phyloP scores from a whole-genome alignment of 306 rosid genomes.

The Luffa acutangula region DNA sequence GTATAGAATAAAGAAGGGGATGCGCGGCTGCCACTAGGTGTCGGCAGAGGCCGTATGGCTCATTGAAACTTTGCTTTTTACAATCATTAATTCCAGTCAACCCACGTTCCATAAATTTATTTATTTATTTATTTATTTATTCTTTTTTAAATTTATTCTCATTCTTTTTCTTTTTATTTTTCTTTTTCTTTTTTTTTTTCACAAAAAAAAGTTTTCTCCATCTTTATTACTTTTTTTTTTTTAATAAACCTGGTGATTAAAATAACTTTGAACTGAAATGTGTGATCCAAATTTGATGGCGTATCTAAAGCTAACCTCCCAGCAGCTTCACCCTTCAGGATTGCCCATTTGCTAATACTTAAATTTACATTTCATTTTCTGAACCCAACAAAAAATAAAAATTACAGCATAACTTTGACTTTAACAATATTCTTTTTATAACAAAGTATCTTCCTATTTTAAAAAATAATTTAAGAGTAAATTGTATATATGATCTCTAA shows the following conservation, averaged over 20 bases:
- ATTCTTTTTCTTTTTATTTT: not conserved
- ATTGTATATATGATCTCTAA: too few species aligned
- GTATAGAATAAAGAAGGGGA: not conserved
- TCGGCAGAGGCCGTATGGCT: not conserved
- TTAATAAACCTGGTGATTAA: not conserved
- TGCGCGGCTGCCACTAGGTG: not conserved
- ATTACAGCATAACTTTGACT: too few species aligned
- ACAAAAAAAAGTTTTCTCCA: not conserved
- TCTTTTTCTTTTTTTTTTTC: not conserved
- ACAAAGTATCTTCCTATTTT: too few species aligned
- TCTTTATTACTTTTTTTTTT: not conserved
- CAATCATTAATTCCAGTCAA: constrained; percentile 1
- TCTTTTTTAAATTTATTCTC: not conserved
- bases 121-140: not conserved
- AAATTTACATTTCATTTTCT: too few species aligned
- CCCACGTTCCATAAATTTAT: not conserved
- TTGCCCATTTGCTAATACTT: too few species aligned
- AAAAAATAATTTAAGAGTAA: too few species aligned
- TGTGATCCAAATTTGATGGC: not conserved
- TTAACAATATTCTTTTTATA: too few species aligned
- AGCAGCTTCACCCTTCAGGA: not conserved
- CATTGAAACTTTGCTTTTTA: not conserved
- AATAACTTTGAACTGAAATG: not conserved
- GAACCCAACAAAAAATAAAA: too few species aligned
- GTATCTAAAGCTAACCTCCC: not conserved